Percentiles rank a stretch among this genome's conserved stretches.
Conservation (phyloP, 345 rosid species). For the Citrus sinensis region DVS_A1.0 CM039161.1:21094001-21094500, state of each 20-base stretch:
- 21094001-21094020: not conserved
- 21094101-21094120: not conserved
- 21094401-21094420: not conserved
- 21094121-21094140: not conserved
- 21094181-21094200: not conserved
- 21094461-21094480: too few species aligned
- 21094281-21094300: not conserved
- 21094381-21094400: not conserved
- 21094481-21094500: not conserved
- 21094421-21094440: not conserved
- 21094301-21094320: not conserved
- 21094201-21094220: not conserved
- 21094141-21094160: not conserved
- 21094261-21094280: not conserved
- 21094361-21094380: not conserved
- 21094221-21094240: not conserved
- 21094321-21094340: not conserved
- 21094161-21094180: not conserved
- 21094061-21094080: not conserved
- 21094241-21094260: not conserved
- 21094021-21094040: not conserved
- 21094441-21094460: not conserved
- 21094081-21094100: not conserved
- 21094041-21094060: not conserved
- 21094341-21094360: not conserved